Percentiles rank a stretch among this genome's conserved stretches.
These are phyloP conservation scores for Taphrina betulina DNA, from an alignment of 1,139 yeast species.

Conservation along the genomic window DNA sequence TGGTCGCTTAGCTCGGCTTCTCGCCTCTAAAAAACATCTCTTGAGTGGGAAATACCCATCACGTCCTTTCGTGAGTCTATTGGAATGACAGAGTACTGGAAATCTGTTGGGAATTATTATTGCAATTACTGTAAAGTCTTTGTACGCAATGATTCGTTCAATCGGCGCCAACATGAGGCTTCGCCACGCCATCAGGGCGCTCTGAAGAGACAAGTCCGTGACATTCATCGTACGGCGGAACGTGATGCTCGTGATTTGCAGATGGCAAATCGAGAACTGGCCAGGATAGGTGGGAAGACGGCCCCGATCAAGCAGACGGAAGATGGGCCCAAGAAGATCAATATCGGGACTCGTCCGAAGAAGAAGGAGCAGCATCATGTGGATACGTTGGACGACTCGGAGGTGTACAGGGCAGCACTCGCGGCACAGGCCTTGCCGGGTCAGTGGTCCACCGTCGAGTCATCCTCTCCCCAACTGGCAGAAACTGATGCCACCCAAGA, in stretches of 20 bases:
- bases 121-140: constrained; percentile 32
- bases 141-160: constrained; percentile 33
- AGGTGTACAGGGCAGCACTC: constrained; percentile 15
- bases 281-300: constrained; percentile 25
- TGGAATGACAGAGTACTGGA: constrained; percentile 32
- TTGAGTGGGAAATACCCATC: too few species aligned
- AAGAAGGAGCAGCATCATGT: neutral
- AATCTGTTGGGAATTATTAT: constrained; percentile 31
- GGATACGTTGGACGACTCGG: constrained; percentile 16
- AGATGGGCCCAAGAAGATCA: constrained; percentile 4
- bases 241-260: constrained; percentile 19
- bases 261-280: constrained; percentile 26
- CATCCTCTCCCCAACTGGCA: neutral
- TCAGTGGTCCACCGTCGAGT: constrained; percentile 9
- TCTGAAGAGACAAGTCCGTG: constrained; percentile 27
- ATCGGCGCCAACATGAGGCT: constrained; percentile 29
- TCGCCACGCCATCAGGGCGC: constrained; percentile 32
- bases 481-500: neutral
- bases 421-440: constrained; percentile 30
- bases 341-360: constrained; percentile 7
- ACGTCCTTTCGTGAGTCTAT: too few species aligned
- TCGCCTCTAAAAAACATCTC: too few species aligned
- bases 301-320: neutral
- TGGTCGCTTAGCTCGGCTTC: too few species aligned
- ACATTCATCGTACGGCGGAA: constrained; percentile 21